These are phyloP conservation scores for Annulohypoxylon bovei DNA, from an alignment of 495 filamentous ascomycete species.

Conservation along the genomic window DNA sequence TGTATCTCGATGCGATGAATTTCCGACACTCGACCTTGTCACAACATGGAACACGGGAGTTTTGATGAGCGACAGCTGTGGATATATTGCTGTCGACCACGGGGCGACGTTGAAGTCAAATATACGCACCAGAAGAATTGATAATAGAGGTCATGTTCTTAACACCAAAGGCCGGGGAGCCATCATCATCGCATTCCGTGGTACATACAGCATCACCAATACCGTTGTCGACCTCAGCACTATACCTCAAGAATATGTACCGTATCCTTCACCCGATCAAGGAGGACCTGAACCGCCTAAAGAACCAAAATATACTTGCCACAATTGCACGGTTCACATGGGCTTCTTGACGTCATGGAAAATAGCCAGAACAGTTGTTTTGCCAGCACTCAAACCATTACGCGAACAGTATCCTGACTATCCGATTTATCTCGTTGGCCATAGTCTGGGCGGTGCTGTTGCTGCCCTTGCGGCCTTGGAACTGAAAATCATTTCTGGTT, in stretches of 20 bases:
- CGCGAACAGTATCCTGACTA: conserved; percentile 72
- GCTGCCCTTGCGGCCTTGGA: conserved; percentile 88
- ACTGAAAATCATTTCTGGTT: conserved; percentile 59
- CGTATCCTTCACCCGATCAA: conserved; percentile 72
- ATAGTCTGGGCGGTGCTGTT: conserved; percentile 92
- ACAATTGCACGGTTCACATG: conserved; percentile 88
- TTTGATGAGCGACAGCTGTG: conserved; percentile 89
- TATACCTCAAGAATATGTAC: conserved; percentile 87
- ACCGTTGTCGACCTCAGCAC: conserved; percentile 88
- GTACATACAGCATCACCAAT: conserved; percentile 92
- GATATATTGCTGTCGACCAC: conserved; percentile 90
- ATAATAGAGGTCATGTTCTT: neutral
- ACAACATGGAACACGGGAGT: conserved; percentile 90
- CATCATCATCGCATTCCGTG: conserved; percentile 92
- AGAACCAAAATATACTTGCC: conserved; percentile 62
- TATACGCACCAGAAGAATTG: neutral
- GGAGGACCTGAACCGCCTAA: conserved; percentile 42
- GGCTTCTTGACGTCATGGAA: conserved; percentile 89
- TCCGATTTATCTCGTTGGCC: conserved; percentile 80
- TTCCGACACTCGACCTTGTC: conserved; percentile 79
- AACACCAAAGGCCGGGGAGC: conserved; percentile 36
- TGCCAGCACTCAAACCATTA: conserved; percentile 66
- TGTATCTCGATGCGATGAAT: conserved; percentile 82
- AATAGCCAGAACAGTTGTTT: conserved; percentile 70
- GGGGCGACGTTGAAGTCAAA: conserved; percentile 56